Evolutionary conservation across 306 rosid species (phyloP), one percentile per base, ranked within the genome.

Genomic region (Cicer pinnatifidum): DNA sequence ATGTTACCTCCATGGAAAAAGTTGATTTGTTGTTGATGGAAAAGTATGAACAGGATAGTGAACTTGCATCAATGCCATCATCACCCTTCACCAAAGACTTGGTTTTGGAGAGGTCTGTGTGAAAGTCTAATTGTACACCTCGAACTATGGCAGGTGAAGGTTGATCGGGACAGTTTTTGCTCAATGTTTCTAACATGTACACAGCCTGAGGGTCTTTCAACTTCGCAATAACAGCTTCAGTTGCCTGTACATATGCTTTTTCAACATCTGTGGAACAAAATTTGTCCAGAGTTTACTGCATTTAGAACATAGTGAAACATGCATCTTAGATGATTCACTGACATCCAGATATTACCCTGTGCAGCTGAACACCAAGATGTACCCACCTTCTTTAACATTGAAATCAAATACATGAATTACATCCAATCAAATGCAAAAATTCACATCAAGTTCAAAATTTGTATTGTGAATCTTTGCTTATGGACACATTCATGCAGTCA

Each of bases 1-100:
- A 57, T 68, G 75, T 83, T 87, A 91, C 97, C 96, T 87, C 92
- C 11, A 77, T 69, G 75, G 92, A 80, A 74, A 80, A 82, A 17
- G 19, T 75, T 7, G 82, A 50, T 80, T 83, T 83, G 59, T 73
- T 74, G 75, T 68, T 73, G 64, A 53, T 10, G 77, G 91, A 91
- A 60, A 91, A 88, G 80, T 84, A 80, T 4, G 86, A 88, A 82
- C 96, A 91, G 9, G 83, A 52, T 17, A 78, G 71, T 6, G 77
- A 85, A 54, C 77, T 85, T 50, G 85, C 75, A 73, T 79, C 81
- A 16, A 44, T 69, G 69, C 77, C 84, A 43, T 78, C 84, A 13
- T 64, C 75, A 47, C 71, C 80, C 68, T 83, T 87, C 43, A 71
- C 51, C 62, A 69, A 44, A 78, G 74, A 70, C 73, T 72, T 77